Evolutionary conservation across 2,329 filamentous ascomycete species (phyloP).

Genomic region (Dothiorella sarmentorum): DNA sequence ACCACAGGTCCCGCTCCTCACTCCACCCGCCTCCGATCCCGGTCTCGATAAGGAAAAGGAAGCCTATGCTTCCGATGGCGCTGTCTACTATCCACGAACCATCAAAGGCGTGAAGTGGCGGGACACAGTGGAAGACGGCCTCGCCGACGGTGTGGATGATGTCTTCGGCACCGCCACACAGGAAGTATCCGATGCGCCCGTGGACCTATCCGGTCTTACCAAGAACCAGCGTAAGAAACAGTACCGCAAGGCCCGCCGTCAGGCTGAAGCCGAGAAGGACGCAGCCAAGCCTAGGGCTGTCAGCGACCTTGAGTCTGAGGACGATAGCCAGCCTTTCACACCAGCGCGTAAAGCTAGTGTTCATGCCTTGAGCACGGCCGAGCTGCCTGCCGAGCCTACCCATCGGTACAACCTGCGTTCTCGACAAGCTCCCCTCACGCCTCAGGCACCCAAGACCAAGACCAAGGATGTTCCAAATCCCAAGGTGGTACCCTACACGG

Average conservation of each 20-base stretch:
- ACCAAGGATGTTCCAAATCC: neutral
- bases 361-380: constrained; percentile 22
- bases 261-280: constrained; percentile 23
- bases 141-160: constrained; percentile 13
- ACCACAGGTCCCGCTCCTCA: constrained; percentile 23
- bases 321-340: constrained; percentile 25
- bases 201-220: constrained; percentile 24
- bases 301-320: constrained; percentile 35
- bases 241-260: constrained; percentile 22
- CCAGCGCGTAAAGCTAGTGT: constrained; percentile 37
- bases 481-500: neutral
- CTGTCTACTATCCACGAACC: constrained; percentile 27
- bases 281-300: constrained; percentile 21
- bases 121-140: constrained; percentile 19
- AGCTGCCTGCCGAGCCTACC: neutral
- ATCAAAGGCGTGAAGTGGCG: constrained; percentile 26
- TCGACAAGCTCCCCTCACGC: neutral
- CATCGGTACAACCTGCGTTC: constrained; percentile 12
- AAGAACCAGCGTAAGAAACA: constrained; percentile 38
- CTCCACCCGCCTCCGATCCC: constrained; percentile 19
- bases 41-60: constrained; percentile 19
- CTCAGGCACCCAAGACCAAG: constrained; percentile 6
- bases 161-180: constrained; percentile 10
- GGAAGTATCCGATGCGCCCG: neutral
- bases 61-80: constrained; percentile 45